phyloP scores from a whole-genome alignment of 2,329 filamentous ascomycete genomes.

The Pyricularia sp. region DNA sequence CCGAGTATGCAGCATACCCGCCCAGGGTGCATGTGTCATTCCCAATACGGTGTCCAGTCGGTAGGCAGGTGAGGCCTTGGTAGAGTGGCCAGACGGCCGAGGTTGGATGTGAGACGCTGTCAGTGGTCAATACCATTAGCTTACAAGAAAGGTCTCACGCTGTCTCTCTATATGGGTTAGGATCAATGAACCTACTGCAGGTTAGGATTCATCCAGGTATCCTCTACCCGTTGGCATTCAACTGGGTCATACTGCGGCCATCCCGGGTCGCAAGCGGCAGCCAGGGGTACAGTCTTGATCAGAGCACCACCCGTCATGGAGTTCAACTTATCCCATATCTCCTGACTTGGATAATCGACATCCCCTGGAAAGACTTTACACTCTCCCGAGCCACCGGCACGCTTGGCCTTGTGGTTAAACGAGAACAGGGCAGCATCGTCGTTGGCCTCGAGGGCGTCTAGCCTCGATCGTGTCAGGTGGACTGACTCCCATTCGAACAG shows the following conservation, averaged over 20 bases:
- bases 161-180: background rate
- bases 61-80: constrained; percentile 24
- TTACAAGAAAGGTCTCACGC: background rate
- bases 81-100: constrained; percentile 27
- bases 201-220: constrained; percentile 19
- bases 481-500: background rate
- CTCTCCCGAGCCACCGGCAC: background rate
- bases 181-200: constrained; percentile 9
- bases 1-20: constrained; percentile 19
- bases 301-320: constrained; percentile 24
- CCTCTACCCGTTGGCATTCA: constrained; percentile 24
- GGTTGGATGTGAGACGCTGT: constrained; percentile 21
- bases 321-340: background rate
- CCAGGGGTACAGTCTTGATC: constrained; percentile 39
- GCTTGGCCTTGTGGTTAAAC: background rate
- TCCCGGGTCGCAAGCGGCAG: constrained; percentile 35
- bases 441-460: background rate
- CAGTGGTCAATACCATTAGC: background rate
- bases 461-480: background rate
- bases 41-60: background rate
- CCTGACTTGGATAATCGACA: background rate
- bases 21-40: constrained; percentile 20
- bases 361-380: background rate
- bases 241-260: constrained; percentile 27
- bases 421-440: background rate